These are phyloP conservation scores for Anacardium occidentale DNA, from an alignment of 345 rosid genomes.

Conservation along the genomic window DNA sequence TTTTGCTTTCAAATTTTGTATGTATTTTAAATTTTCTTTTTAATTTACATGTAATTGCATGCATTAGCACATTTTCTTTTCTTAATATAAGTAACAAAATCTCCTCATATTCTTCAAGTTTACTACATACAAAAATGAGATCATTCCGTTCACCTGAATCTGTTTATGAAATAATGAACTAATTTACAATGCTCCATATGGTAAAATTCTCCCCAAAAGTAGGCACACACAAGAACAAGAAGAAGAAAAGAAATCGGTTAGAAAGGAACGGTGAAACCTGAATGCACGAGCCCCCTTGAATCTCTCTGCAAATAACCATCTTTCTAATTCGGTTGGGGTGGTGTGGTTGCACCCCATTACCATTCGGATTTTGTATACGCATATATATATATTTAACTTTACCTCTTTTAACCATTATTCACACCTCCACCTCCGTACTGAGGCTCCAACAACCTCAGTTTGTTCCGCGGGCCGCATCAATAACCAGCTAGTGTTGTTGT, in stretches of 20 bases:
- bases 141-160: too few relatives aligned
- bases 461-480: constrained; percentile 41
- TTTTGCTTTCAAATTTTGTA: too few relatives aligned
- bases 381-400: background rate
- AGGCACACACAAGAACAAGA: background rate
- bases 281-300: background rate
- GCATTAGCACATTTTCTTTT: too few relatives aligned
- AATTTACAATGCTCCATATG: too few relatives aligned
- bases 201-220: background rate
- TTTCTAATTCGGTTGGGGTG: constrained; percentile 35
- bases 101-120: too few relatives aligned
- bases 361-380: too few relatives aligned
- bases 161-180: too few relatives aligned
- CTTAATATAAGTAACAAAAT: too few relatives aligned
- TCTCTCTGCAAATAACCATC: constrained; percentile 22
- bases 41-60: too few relatives aligned
- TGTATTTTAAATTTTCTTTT: too few relatives aligned
- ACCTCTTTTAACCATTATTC: background rate
- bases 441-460: constrained; percentile 3
- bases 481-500: constrained; percentile 18
- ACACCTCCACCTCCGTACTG: constrained; percentile 16
- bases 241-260: background rate
- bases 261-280: constrained; percentile 23
- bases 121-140: too few relatives aligned
- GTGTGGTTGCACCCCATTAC: constrained; percentile 24